phyloP scores from a whole-genome alignment of 2,329 filamentous ascomycete species.

The Penicillium sp. region DNA sequence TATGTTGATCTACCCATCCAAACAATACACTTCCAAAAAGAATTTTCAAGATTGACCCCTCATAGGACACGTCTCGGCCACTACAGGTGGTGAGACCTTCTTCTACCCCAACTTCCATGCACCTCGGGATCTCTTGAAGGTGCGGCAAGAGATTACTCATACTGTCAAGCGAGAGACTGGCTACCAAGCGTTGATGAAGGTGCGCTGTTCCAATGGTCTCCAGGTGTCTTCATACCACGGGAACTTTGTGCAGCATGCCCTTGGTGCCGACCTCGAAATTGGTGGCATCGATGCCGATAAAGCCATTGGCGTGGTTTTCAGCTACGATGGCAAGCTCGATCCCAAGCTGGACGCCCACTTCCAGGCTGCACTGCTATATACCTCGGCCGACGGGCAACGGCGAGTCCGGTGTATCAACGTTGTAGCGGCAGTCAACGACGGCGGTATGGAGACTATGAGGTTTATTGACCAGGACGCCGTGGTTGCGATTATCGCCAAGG shows the following conservation, averaged over 20 bases:
- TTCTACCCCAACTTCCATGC: slow-evolving; percentile 97
- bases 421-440: slow-evolving; percentile 87
- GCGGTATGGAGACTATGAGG: slow-evolving; percentile 79
- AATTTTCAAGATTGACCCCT: background rate
- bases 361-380: slow-evolving; percentile 92
- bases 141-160: slow-evolving; percentile 82
- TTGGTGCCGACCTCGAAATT: slow-evolving; percentile 91
- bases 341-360: slow-evolving; percentile 95
- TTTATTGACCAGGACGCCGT: slow-evolving; percentile 96
- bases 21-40: background rate
- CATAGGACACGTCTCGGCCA: slow-evolving; percentile 74
- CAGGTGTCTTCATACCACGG: slow-evolving; percentile 94
- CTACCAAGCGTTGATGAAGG: slow-evolving; percentile 96
- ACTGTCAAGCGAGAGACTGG: slow-evolving; percentile 86
- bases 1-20: slow-evolving; percentile 41
- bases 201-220: slow-evolving; percentile 92
- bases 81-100: slow-evolving; percentile 92
- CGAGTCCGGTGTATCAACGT: slow-evolving; percentile 90
- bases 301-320: slow-evolving; percentile 85
- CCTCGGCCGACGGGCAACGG: slow-evolving; percentile 82
- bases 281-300: slow-evolving; percentile 92
- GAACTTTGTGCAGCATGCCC: slow-evolving; percentile 93
- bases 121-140: slow-evolving; percentile 77
- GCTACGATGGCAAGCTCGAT: slow-evolving; percentile 96
- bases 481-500: slow-evolving; percentile 83